Evolutionary conservation across 495 filamentous ascomycete species (phyloP), one percentile per base, ranked within the genome.

Genomic region (Elaphomyces granulatus): DNA sequence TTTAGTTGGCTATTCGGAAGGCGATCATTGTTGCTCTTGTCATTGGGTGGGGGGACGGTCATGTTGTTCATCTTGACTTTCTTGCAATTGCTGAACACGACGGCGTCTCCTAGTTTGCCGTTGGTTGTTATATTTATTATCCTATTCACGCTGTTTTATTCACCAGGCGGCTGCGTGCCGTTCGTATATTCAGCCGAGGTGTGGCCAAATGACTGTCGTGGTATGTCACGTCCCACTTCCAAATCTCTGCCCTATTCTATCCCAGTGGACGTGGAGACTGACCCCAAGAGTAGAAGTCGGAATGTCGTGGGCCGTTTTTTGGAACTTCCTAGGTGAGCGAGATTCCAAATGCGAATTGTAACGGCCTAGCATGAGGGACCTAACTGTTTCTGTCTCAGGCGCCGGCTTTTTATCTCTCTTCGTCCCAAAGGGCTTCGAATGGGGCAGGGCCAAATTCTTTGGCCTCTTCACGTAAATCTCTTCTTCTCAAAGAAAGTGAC

Each of bases 121-220:
- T 35, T 70, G 0, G 70, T 83, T 19, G 71, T 74, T 10, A 60
- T 78, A 32, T 83, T 81, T 47, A 56, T 83, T 41, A 81, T 75
- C 58, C 37, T 83, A 15, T 81, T 81, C 45, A 70, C 68, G 9
- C 71, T 67, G 2, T 80, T 80, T 51, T 83, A 81, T 59, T 80
- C 75, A 2, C 73, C 77, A 1, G 78, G 78, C 58, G 80, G 77
- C 1, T 78, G 78, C 8, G 78, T 83, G 6, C 78, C 80, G 0
- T 83, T 75, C 52, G 75, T 76, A 2, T 81, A 83, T 50, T 83
- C 78, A 7, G 82, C 83, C 2, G 83, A 88, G 55, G 80, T 83
- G 2, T 87, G 86, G 48, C 83, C 83, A 3, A 64, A 86, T 16
- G 80, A 74, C 9, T 77, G 81, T 50, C 72, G 74, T 49, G n/a